These are phyloP conservation scores for Cladophialophora immunda DNA, from an alignment of 2,329 filamentous ascomycete species.

Conservation along the genomic window DNA sequence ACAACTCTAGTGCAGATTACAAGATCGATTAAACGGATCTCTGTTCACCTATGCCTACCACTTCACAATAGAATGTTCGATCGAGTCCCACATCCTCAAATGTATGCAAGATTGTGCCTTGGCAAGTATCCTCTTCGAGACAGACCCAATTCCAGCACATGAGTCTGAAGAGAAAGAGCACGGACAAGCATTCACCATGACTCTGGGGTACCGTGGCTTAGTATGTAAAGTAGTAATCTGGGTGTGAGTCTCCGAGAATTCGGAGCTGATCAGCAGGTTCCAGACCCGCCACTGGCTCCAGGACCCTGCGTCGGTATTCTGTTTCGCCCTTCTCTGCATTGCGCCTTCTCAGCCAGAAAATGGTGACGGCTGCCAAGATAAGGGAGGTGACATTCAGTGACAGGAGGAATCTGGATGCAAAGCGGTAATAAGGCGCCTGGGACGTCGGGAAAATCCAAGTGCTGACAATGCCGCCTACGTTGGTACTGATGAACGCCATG, in stretches of 20 bases:
- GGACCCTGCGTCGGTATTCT: slow-evolving; percentile 12
- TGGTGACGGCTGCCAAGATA: slow-evolving; percentile 1
- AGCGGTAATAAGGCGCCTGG: slow-evolving; percentile 63
- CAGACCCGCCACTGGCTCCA: slow-evolving; percentile 44
- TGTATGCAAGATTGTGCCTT: too few species aligned
- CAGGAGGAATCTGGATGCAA: slow-evolving; percentile 11
- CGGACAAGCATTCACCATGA: too few species aligned
- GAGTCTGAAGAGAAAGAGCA: too few species aligned
- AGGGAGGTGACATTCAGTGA: background rate
- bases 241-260: slow-evolving; percentile 1
- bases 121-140: too few species aligned
- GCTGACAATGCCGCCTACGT: slow-evolving; percentile 61
- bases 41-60: too few species aligned
- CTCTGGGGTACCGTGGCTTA: too few species aligned
- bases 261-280: slow-evolving; percentile 1
- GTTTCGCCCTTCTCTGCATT: slow-evolving; percentile 16
- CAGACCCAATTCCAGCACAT: too few species aligned
- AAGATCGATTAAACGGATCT: too few species aligned
- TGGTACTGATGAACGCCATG: slow-evolving; percentile 47
- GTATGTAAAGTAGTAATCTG: background rate
- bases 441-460: slow-evolving; percentile 57
- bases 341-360: background rate
- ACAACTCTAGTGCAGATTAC: too few species aligned
- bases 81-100: too few species aligned
- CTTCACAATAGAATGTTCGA: too few species aligned